A percentile compares a stretch with the other conserved stretches of the same genome.
These are phyloP conservation scores for Inga laurina DNA, from an alignment of 306 rosid genomes.

Conservation along the genomic window DNA sequence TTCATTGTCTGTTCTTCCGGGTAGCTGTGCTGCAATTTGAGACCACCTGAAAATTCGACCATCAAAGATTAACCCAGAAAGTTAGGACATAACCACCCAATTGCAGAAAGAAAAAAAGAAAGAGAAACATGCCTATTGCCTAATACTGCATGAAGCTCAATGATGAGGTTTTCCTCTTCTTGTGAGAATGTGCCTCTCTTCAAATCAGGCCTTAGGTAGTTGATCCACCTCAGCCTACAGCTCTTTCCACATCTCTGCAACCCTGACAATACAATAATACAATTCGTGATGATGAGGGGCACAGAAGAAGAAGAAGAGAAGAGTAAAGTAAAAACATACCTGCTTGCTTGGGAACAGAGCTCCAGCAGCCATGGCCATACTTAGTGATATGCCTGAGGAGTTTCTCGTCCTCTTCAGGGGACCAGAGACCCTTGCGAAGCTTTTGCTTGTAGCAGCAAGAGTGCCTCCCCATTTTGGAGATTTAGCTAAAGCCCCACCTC, in stretches of 20 bases:
- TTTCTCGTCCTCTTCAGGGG: constrained; percentile 68
- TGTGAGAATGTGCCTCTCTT: constrained; percentile 67
- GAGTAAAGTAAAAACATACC: constrained; percentile 18
- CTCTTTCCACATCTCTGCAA: constrained; percentile 74
- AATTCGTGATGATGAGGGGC: not conserved
- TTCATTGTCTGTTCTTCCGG: constrained; percentile 90
- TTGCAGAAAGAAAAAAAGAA: not conserved
- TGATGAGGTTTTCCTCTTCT: constrained; percentile 56
- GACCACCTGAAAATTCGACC: constrained; percentile 71
- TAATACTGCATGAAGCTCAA: constrained; percentile 60
- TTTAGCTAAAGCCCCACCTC: not conserved
- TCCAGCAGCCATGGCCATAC: constrained; percentile 68
- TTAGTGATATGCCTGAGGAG: constrained; percentile 55
- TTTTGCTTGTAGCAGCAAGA: constrained; percentile 65
- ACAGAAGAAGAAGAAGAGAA: not conserved
- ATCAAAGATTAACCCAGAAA: not conserved
- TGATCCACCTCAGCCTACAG: constrained; percentile 69
- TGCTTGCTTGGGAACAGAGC: constrained; percentile 72
- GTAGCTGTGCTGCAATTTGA: constrained; percentile 81
- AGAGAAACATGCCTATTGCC: constrained; percentile 53
- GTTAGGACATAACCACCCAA: not conserved
- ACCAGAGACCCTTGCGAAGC: constrained; percentile 66
- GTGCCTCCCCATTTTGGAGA: constrained; percentile 59
- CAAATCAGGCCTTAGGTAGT: constrained; percentile 70
- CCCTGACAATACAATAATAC: constrained; percentile 35